Base-by-base conservation (phyloP, 208 protist genomes). In the Trypanosoma theileri region DNA sequence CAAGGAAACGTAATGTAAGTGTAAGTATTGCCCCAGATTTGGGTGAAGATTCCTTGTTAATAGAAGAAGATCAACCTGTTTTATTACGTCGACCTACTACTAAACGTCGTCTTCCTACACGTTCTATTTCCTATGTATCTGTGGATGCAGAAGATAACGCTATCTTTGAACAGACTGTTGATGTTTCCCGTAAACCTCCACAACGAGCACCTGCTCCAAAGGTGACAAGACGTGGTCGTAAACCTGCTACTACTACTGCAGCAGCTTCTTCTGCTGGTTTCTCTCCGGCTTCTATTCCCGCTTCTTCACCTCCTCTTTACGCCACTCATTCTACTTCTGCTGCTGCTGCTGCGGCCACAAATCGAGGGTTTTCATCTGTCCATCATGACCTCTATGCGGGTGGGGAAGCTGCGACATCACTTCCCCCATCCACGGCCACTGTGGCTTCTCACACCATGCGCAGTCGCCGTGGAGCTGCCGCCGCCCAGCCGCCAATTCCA, bases 21-120 rank as follows among this genome's bases (percentile, higher is more conserved):
- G 28, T 57, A 46, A 91, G 84, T 63, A 61, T 61, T 24, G 75
- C 66, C 8, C 82, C 84, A 0, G 79, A 84, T 28, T 62, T 88
- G 19, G 83, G 75, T 24, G 77, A 54, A 21, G 78, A 87, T 59
- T 92, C 80, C 0, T 67, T 84, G 35, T 64, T 92, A 11, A 74
- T 86, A 13, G 69, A 71, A 21, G 84, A 82, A 58, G 85, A 88
- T 21, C 69, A 82, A 71, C 89, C 89, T 16, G 85, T 94, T 60
- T 57, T 94, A 53, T 73, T 94, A 42, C 69, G 69, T 21, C 61
- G 69, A 10, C 53, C 61, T 2, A 45, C 48, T 12, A 81, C 80
- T 0, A 81, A 84, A 51, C 77, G 79, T 4, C 73, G 70, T 12
- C 51, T 46, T 12, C 35, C 73, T 7, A 90, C 85, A 11, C 80